These are phyloP conservation scores for Calonectria multiphialidica DNA, from an alignment of 2,329 filamentous ascomycete species.

Conservation along the genomic window DNA sequence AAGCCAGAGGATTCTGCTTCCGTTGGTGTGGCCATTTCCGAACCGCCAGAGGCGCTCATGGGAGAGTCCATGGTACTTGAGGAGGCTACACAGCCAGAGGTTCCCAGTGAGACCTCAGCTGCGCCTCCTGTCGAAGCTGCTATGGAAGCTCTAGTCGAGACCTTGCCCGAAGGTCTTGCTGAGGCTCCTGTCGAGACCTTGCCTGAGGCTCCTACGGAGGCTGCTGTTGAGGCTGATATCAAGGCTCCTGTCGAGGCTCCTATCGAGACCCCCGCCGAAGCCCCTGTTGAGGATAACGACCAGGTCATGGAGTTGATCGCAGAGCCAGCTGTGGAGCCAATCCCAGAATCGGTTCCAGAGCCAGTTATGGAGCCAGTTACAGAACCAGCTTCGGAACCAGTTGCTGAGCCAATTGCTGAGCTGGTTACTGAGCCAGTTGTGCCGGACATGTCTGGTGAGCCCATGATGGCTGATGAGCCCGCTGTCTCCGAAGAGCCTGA, in stretches of 20 bases:
- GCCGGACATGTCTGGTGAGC: constrained; percentile 1
- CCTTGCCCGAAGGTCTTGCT: background rate
- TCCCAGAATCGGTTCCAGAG: constrained; percentile 26
- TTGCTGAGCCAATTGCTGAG: constrained; percentile 32
- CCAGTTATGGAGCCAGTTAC: background rate
- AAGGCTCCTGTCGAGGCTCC: too few relatives aligned
- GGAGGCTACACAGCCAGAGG: constrained; percentile 10
- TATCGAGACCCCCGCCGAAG: background rate
- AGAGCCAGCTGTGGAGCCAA: constrained; percentile 29
- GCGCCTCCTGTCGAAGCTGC: constrained; percentile 12
- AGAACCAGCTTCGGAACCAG: background rate
- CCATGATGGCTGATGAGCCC: constrained; percentile 35
- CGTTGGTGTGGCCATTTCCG: constrained; percentile 43
- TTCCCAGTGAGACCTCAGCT: background rate
- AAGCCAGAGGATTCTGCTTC: constrained; percentile 55
- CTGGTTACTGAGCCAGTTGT: constrained; percentile 20
- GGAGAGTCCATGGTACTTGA: constrained; percentile 36
- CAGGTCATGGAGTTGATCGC: background rate
- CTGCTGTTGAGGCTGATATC: background rate
- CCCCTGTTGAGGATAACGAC: background rate
- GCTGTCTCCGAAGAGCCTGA: constrained; percentile 54
- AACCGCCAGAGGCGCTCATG: constrained; percentile 45
- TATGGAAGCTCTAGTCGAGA: constrained; percentile 22
- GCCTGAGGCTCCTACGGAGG: background rate
- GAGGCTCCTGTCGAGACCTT: background rate